phyloP scores from a whole-genome alignment of 257 asterid genomes.

The Rubia yunnanensis region DNA sequence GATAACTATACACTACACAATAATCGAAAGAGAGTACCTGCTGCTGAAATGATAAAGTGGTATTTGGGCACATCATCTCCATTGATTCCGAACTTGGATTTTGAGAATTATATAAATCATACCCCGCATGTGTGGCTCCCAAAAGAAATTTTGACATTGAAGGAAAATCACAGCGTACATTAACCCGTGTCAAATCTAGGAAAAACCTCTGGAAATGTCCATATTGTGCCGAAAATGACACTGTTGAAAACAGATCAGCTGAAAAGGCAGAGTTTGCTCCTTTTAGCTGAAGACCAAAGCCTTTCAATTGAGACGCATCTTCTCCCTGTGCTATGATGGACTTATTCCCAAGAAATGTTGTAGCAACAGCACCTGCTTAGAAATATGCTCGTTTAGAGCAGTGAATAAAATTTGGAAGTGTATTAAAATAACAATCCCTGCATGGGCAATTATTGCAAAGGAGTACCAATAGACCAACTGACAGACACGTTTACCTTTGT shows the following conservation, averaged over 20 bases:
- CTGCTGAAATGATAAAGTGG: slow-evolving; percentile 70
- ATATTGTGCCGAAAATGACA: slow-evolving; percentile 53
- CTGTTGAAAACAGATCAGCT: slow-evolving; percentile 56
- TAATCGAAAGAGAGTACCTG: slow-evolving; percentile 36
- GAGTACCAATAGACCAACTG: background rate
- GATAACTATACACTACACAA: background rate
- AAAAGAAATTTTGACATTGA: slow-evolving; percentile 49
- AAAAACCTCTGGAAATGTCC: slow-evolving; percentile 64
- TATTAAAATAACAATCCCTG: background rate
- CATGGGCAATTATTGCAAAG: background rate
- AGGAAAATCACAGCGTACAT: slow-evolving; percentile 52
- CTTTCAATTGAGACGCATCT: slow-evolving; percentile 18
- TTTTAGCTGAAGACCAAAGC: slow-evolving; percentile 26
- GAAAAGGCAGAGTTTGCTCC: slow-evolving; percentile 39
- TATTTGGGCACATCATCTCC: slow-evolving; percentile 48
- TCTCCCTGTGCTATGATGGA: slow-evolving; percentile 28
- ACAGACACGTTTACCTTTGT: background rate
- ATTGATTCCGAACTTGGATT: slow-evolving; percentile 39
- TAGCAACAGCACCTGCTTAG: slow-evolving; percentile 46
- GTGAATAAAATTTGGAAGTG: background rate
- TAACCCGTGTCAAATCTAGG: slow-evolving; percentile 56
- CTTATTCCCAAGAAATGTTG: slow-evolving; percentile 50
- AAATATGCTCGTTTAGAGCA: background rate
- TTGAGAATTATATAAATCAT: slow-evolving; percentile 46
- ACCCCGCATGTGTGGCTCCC: slow-evolving; percentile 44